A percentile compares a stretch with the other conserved stretches of the same genome.
Evolutionary conservation across 1,284 basidiomycete genomes (phyloP).

Genomic region (Moesziomyces sp.): DNA sequence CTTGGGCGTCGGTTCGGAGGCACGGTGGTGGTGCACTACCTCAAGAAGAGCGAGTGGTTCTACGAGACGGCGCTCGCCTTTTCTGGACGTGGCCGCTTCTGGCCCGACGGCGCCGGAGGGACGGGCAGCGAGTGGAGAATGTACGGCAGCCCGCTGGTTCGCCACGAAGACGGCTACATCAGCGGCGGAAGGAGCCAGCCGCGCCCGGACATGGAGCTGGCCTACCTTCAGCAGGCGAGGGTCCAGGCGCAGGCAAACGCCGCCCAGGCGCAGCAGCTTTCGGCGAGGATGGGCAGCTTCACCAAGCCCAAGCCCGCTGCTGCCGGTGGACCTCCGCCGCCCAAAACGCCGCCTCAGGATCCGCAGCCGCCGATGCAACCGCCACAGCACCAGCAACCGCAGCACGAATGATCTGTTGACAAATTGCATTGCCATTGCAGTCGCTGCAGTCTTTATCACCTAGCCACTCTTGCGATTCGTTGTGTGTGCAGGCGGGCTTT

Average conservation of each 20-base stretch:
- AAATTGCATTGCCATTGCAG: background rate
- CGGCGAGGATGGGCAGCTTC: conserved; percentile 47
- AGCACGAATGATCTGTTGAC: background rate
- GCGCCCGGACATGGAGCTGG: conserved; percentile 50
- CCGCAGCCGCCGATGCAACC: conserved; percentile 10
- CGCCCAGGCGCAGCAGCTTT: conserved; percentile 33
- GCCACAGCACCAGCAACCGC: conserved; percentile 10
- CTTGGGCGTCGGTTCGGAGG: conserved; percentile 74
- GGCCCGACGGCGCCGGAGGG: conserved; percentile 63
- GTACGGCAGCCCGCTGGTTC: conserved; percentile 59
- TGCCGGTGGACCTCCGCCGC: conserved; percentile 5
- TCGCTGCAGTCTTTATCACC: too few relatives aligned
- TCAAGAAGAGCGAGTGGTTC: conserved; percentile 97
- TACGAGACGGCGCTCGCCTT: conserved; percentile 89
- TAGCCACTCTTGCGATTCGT: too few relatives aligned
- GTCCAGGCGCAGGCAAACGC: conserved; percentile 47
- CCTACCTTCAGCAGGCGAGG: conserved; percentile 46
- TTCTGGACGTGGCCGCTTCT: conserved; percentile 77
- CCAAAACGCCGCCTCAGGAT: conserved; percentile 2
- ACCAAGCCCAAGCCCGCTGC: conserved; percentile 34
- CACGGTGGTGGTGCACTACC: conserved; percentile 93
- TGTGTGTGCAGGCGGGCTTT: too few relatives aligned
- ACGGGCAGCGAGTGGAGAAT: conserved; percentile 58
- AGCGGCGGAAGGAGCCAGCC: conserved; percentile 52
- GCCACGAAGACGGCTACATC: conserved; percentile 52